A percentile compares a stretch with the other conserved stretches of the same genome.
phyloP scores from a whole-genome alignment of 192 early-diverging fungal species.

The Fimicolochytrium jonesii region DNA sequence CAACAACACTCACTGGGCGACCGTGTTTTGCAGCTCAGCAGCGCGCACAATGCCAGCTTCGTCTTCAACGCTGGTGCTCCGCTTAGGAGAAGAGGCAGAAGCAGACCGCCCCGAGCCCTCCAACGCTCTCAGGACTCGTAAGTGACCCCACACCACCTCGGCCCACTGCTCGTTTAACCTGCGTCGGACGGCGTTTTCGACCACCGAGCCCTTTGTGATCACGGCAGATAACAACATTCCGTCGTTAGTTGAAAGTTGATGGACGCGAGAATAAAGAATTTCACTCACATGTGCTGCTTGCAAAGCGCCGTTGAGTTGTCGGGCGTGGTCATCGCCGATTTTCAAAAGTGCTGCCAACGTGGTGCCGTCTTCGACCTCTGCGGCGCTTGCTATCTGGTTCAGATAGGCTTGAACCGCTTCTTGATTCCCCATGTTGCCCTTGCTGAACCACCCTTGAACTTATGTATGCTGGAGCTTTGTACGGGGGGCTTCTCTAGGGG shows the following conservation, averaged over 20 bases:
- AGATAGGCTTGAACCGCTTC: slow-evolving; percentile 11
- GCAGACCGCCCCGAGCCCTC: not conserved
- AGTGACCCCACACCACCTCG: slow-evolving; percentile 13
- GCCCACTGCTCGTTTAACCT: slow-evolving; percentile 1
- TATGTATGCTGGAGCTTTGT: too few relatives aligned
- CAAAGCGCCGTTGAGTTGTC: not conserved
- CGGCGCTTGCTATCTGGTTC: not conserved
- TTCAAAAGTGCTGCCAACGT: not conserved
- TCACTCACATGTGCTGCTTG: not conserved
- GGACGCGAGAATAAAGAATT: not conserved
- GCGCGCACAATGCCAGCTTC: slow-evolving; percentile 5
- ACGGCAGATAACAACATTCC: not conserved
- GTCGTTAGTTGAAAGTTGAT: not conserved
- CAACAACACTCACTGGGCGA: slow-evolving; percentile 21
- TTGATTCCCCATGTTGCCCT: slow-evolving; percentile 18
- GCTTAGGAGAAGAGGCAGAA: too few relatives aligned
- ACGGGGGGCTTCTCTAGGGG: too few relatives aligned
- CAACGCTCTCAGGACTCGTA: not conserved
- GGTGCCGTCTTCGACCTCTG: slow-evolving; percentile 12
- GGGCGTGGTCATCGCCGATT: not conserved
- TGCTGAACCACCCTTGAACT: too few relatives aligned
- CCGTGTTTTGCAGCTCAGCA: slow-evolving; percentile 23
- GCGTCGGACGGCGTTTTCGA: not conserved
- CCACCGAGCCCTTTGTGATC: not conserved
- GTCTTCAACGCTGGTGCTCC: not conserved